A percentile compares a stretch with the other conserved stretches of the same genome.
Evolutionary conservation across 441 rosid genomes (phyloP).

Genomic region (Syzygium syzygioides): DNA sequence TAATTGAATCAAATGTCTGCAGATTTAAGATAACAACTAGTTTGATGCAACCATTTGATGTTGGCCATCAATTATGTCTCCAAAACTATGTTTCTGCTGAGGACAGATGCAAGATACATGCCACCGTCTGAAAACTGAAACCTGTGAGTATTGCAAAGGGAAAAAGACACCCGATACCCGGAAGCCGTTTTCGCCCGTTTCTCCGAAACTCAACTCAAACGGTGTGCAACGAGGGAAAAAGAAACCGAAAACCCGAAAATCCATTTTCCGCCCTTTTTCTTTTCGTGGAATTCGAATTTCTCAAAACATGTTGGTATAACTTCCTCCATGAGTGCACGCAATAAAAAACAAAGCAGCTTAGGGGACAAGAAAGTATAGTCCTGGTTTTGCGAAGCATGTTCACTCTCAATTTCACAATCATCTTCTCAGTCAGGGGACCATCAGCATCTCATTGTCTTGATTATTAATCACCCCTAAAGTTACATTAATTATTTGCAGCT

Average conservation of each 20-base stretch:
- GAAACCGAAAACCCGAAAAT: not conserved
- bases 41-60: not conserved
- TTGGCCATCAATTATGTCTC: not conserved
- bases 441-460: not conserved
- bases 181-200: not conserved
- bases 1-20: not conserved
- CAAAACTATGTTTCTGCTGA: not conserved
- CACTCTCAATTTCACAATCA: not conserved
- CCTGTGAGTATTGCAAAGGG: not conserved
- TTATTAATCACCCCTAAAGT: not conserved
- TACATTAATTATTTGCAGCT: not conserved
- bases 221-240: not conserved
- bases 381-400: slow-evolving; percentile 9
- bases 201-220: not conserved
- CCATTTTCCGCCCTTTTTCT: slow-evolving; percentile 4
- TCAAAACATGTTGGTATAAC: not conserved
- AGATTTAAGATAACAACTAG: not conserved
- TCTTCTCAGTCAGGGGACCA: not conserved
- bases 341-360: not conserved
- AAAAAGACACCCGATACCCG: not conserved
- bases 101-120: not conserved
- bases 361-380: not conserved
- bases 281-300: not conserved
- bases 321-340: not conserved
- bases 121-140: not conserved